Base-by-base conservation (phyloP, 768 basidiomycete genomes). In the Termitomyces sp. region DNA sequence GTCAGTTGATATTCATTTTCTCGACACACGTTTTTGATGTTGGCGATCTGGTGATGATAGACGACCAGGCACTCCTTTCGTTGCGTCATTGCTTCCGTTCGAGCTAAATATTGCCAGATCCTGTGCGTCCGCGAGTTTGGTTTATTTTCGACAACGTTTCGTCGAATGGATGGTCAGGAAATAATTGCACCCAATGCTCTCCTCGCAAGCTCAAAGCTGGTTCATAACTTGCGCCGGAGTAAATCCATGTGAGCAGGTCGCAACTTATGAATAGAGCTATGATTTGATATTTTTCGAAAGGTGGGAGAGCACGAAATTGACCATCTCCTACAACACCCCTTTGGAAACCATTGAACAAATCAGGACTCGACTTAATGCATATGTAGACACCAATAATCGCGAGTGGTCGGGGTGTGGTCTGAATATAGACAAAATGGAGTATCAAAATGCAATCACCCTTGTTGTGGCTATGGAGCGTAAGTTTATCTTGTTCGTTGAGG, bases 1-100 rank as follows among this genome's bases (percentile, higher is more conserved):
- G 3, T 4, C 50, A 89, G 88, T 79, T 92, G 22, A 87, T 92
- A 64, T 92, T 92, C 74, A 90, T 91, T 58, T 90, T 91, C 68
- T 87, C 86, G 1, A 91, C 90, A 0, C 90, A 92, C 65, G 86
- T 89, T n/a, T 92, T 88, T 62, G 89, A 91, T 67, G 86, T 92
- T 7, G 90, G 90, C 7, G 90, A 92, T 64, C 71, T 91, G 31
- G 86, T 92, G 7, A 82, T 92, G 79, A 90, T 92, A 60, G 90
- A 92, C 64, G 84, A 86, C 55, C 80, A 85, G 69, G 84, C 79
- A 68, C 47, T 53, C 59, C 58, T 10, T 46, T 59, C 44, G 14
- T 29, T 26, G 14, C 22, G 24, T 50, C 32, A 16, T 48, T 2
- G 27, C 8, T 20, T 29, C 5, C 10, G 20, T 46, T 18, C 12